Evolutionary conservation across 176 grass and related monocot genomes (phyloP).

Genomic region (Musa acuminata): DNA sequence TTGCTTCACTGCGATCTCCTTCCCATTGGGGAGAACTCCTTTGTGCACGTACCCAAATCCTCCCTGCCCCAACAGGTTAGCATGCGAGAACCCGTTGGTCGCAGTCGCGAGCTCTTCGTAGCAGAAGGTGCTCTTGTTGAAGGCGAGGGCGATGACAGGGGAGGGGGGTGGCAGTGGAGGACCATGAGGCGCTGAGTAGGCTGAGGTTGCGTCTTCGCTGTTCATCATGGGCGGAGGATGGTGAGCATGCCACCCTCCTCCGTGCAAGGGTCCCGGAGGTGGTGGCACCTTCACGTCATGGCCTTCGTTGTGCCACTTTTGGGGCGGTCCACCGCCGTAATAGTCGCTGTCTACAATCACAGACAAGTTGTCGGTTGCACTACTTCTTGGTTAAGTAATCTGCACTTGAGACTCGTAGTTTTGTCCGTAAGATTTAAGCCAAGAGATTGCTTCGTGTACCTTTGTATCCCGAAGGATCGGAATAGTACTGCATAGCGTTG

Average conservation of each 20-base stretch:
- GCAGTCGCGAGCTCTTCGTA: slow-evolving; percentile 33
- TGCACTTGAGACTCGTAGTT: background rate
- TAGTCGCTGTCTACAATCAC: slow-evolving; percentile 12
- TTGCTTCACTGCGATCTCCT: slow-evolving; percentile 56
- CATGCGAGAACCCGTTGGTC: slow-evolving; percentile 26
- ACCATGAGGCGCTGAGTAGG: slow-evolving; percentile 22
- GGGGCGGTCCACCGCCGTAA: background rate
- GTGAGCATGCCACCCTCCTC: slow-evolving; percentile 15
- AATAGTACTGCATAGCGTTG: slow-evolving; percentile 30
- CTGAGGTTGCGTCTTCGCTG: slow-evolving; percentile 1
- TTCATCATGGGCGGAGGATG: slow-evolving; percentile 2
- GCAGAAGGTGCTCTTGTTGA: slow-evolving; percentile 47
- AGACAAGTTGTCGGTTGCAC: background rate
- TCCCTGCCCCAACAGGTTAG: slow-evolving; percentile 38
- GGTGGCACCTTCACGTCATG: slow-evolving; percentile 23
- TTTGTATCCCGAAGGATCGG: slow-evolving; percentile 25
- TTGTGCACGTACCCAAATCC: slow-evolving; percentile 52
- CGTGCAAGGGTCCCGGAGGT: slow-evolving; percentile 9
- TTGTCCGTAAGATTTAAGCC: background rate
- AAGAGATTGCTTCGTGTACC: background rate
- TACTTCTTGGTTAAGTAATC: background rate
- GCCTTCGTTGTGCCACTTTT: slow-evolving; percentile 35
- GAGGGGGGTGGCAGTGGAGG: slow-evolving; percentile 27
- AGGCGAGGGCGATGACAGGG: slow-evolving; percentile 19
- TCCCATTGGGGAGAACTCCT: slow-evolving; percentile 35